Conservation (phyloP, 2,329 filamentous ascomycete genomes). For the Diaporthe longicolla region DNA sequence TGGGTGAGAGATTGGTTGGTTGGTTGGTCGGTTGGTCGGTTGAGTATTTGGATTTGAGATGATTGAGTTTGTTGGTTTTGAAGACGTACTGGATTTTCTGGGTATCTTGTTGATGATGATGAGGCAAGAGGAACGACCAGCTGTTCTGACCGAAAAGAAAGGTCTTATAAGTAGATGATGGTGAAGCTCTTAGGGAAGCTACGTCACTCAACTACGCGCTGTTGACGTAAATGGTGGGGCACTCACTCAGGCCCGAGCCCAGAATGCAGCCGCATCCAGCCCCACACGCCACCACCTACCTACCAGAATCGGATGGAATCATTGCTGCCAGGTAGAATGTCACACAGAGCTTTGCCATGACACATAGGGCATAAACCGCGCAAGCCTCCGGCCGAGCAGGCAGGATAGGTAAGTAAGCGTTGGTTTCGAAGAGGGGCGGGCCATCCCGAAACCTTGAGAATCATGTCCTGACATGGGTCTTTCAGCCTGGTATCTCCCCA, state of each 20-base stretch:
- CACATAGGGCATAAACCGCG: conserved; percentile 18
- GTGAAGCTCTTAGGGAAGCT: conserved; percentile 30
- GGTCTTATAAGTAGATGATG: conserved; percentile 39
- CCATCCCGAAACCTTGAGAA: conserved; percentile 23
- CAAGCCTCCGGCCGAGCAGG: conserved; percentile 8
- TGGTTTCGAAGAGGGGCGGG: neutral
- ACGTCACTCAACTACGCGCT: conserved; percentile 37
- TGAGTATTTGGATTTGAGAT: neutral
- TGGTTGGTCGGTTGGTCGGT: neutral
- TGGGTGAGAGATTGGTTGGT: neutral
- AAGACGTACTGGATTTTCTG: neutral
- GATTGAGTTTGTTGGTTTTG: neutral
- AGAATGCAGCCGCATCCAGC: conserved; percentile 27
- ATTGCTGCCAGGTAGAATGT: conserved; percentile 1
- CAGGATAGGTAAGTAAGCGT: neutral
- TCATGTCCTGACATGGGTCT: conserved; percentile 20
- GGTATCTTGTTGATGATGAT: conserved; percentile 33
- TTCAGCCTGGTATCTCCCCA: conserved; percentile 40
- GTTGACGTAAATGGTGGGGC: conserved; percentile 43
- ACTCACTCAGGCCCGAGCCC: neutral
- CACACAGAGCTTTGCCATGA: conserved; percentile 31
- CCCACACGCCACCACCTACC: conserved; percentile 29
- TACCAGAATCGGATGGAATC: conserved; percentile 29
- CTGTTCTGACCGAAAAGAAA: neutral
- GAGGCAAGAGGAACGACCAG: neutral